Evolutionary conservation across 1,284 basidiomycete genomes (phyloP), one percentile per base, ranked within the genome.

Genomic region (Chalciporus sp.): DNA sequence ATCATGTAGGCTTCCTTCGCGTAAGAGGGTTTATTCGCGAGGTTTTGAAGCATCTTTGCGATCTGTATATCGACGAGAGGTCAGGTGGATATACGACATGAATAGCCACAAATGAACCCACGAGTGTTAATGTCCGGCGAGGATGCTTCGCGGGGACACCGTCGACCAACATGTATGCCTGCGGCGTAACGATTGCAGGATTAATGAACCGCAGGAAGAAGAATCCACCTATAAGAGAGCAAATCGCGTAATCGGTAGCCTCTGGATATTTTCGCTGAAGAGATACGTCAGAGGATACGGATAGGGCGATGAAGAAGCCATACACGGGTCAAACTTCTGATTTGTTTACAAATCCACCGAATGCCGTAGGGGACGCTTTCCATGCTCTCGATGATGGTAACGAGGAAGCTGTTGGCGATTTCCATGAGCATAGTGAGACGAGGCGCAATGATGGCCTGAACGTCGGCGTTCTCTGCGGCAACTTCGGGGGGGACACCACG

Each of bases 141-240:
- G 96, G 95, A 70, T 98, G 94, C 74, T 98, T 98, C 9, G 97
- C 95, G 0, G 97, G 97, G 19, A 96, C 90, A 44, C 92, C 93
- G 67, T 98, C 95, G 39, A 99, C 95, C 46, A 99, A 85, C 96
- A 99, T 98, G 73, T 99, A 99, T 20, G 97, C 96, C 71, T 99
- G 97, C 0, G 97, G 97, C 2, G 97, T 98, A 53, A 99, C 97
- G 60, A 99, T 95, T n/a, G 97, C 97, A 3, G 97, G 97, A 69
- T 99, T 99, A 79, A 99, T 98, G 76, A 99, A 99, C 12, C 97
- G 92, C 56, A 99, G 85, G 83, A 99, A 99, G 83, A 99, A 99
- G 80, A 99, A 99, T 19, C 96, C 96, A 51, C 97, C 97, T 64
- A 99, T 99, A 53, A 99, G 83, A 7, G 95, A 98, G 71, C 95